Evolutionary conservation across 495 filamentous ascomycete genomes (phyloP), one percentile per base, ranked within the genome.

Genomic region (Symbiotaphrina buchneri): DNA sequence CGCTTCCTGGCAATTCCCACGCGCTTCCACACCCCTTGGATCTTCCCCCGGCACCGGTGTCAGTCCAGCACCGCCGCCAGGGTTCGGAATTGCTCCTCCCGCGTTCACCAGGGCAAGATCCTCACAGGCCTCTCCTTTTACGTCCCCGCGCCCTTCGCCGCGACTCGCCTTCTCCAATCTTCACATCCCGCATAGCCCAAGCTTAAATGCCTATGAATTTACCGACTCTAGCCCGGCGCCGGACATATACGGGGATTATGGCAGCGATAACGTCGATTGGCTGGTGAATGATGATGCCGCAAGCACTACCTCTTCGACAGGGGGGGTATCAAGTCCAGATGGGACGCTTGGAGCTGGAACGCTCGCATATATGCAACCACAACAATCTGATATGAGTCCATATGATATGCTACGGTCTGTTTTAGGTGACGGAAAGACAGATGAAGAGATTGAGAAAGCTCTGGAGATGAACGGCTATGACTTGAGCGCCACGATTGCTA

Each of bases 381-480:
- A 76, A 36, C 71, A 75, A 39, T 58, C 56, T 38, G 83, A 95
- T 43, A 99, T 99, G 90, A 87, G 79, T 31, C 84, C 90, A 2
- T 90, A 92, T 55, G 90, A 99, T 49, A 99, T 99, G 61, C 59
- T 99, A 26, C 76, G 90, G 30, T 92, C 84, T 7, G 87, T 99
- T 19, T 59, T 99, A 21, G 82, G 85, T 7, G 82, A 84, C 43
- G 71, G 75, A 35, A 74, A 74, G 40, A 69, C 77, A 10, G 85
- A 95, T 42, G 85, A 94, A 32, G 90, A 99, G 47, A 84, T 95
- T 31, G 82, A 94, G 43, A 56, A 65, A 6, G 81, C 83, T 10
- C 63, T 99, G 28, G 83, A 85, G 47, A 60, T 70, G 36, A 84
- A 92, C 47, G 73, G 75, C 30, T 95, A 94, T 43, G 90, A 99